Evolutionary conservation across 2,329 filamentous ascomycete genomes (phyloP).

Genomic region (Tothia fuscella): DNA sequence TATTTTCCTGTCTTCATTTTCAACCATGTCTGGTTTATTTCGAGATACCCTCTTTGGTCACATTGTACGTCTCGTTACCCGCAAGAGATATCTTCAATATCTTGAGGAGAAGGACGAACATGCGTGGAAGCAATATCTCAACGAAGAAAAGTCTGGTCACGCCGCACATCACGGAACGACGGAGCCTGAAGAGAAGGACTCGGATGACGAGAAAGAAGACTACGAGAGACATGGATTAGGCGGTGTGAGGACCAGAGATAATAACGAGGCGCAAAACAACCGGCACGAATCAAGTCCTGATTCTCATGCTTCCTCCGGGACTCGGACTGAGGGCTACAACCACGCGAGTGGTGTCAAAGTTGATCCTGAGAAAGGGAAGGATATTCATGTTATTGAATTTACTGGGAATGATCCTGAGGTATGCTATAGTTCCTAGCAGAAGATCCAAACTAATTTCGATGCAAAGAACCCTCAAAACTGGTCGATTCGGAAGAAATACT

Average conservation of each 20-base stretch:
- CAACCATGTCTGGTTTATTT: conserved; percentile 1
- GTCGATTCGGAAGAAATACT: conserved; percentile 3
- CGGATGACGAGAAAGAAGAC: neutral
- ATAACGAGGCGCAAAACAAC: neutral
- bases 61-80: conserved; percentile 31
- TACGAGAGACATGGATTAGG: conserved; percentile 5
- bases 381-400: conserved; percentile 21
- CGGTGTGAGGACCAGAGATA: conserved; percentile 13
- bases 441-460: neutral
- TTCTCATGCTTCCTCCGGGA: conserved; percentile 13
- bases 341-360: conserved; percentile 19
- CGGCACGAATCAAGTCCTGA: conserved; percentile 6
- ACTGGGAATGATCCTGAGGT: conserved; percentile 14
- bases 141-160: conserved; percentile 37
- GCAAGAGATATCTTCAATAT: conserved; percentile 32
- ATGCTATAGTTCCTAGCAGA: conserved; percentile 5
- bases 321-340: conserved; percentile 16
- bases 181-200: conserved; percentile 12
- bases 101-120: conserved; percentile 27
- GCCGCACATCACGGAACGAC: conserved; percentile 34
- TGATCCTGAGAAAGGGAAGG: conserved; percentile 41
- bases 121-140: conserved; percentile 15
- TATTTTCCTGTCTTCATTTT: too few relatives aligned
- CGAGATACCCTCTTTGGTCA: conserved; percentile 37
- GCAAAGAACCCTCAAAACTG: conserved; percentile 11